phyloP scores from a whole-genome alignment of 2,329 filamentous ascomycete species.

The Colletotrichum agaves region DNA sequence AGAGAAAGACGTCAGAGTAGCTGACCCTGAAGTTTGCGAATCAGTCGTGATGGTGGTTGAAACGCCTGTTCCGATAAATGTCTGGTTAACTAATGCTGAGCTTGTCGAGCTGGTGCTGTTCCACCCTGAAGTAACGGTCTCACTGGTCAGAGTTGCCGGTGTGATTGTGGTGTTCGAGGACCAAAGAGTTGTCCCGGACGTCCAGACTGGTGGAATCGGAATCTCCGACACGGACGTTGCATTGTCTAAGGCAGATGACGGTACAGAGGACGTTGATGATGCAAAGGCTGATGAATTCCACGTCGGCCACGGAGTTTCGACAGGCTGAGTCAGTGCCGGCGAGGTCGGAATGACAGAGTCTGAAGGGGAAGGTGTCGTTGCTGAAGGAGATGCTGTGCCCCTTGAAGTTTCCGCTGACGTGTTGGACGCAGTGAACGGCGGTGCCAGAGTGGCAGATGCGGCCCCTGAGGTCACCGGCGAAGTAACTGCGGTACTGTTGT shows the following conservation, averaged over 20 bases:
- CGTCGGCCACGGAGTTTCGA: constrained; percentile 20
- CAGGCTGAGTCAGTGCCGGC: constrained; percentile 18
- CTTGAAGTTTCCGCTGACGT: neutral
- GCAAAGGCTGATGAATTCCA: constrained; percentile 11
- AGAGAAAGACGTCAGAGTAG: neutral
- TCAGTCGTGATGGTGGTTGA: neutral
- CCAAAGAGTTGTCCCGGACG: neutral
- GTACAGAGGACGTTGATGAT: neutral
- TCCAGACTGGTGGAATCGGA: constrained; percentile 10
- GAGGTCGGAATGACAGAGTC: neutral
- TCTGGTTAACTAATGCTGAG: too few species aligned
- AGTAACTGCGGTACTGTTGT: neutral
- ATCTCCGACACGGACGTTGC: neutral
- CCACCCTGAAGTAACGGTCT: neutral
- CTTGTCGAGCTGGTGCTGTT: neutral
- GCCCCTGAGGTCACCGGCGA: neutral
- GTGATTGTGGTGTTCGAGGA: neutral
- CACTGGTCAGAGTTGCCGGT: neutral
- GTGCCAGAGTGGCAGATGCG: neutral
- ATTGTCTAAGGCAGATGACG: neutral
- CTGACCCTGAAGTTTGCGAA: neutral
- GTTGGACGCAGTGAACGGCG: constrained; percentile 14
- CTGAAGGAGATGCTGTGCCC: neutral
- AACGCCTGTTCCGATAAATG: neutral
- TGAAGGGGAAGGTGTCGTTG: neutral